Percentiles rank a stretch among this genome's conserved stretches.
phyloP scores from a whole-genome alignment of 352 stramenopile genomes.

The Phytopythium delawarense region DNA sequence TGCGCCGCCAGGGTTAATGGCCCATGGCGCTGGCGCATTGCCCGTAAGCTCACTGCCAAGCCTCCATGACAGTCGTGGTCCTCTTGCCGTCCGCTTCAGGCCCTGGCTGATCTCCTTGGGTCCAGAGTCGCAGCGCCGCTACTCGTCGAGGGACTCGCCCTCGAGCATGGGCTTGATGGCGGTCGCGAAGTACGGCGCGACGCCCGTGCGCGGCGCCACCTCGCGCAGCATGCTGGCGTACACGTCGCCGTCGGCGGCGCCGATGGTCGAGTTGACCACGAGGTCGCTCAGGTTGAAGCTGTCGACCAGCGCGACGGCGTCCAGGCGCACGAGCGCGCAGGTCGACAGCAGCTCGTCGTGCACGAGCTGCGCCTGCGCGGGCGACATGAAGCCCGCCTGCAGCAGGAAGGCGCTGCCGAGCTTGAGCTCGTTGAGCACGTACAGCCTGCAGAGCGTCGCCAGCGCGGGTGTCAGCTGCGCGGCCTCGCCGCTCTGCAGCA shows the following conservation, averaged over 20 bases:
- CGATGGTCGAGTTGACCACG: conserved; percentile 69
- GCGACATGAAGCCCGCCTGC: conserved; percentile 52
- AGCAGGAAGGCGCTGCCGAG: conserved; percentile 49
- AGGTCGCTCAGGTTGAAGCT: conserved; percentile 70
- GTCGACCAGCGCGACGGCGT: conserved; percentile 70
- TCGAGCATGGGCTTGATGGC: conserved; percentile 67
- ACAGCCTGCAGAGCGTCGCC: conserved; percentile 63
- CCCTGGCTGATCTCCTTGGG: neutral
- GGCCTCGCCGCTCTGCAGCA: conserved; percentile 18
- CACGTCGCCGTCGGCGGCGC: conserved; percentile 57
- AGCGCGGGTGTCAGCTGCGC: conserved; percentile 45
- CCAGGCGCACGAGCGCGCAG: conserved; percentile 44
- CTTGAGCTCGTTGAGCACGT: conserved; percentile 73
- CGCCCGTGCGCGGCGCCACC: conserved; percentile 29
- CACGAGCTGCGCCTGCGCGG: conserved; percentile 47
- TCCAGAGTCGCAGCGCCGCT: neutral
- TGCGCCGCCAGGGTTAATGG: neutral
- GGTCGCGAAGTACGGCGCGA: conserved; percentile 47
- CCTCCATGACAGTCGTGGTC: too few relatives aligned
- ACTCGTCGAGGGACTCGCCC: conserved; percentile 27
- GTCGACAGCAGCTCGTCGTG: conserved; percentile 28
- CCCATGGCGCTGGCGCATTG: neutral
- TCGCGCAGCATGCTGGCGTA: conserved; percentile 61
- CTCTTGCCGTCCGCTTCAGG: neutral
- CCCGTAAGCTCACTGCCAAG: too few relatives aligned